Conservation (phyloP, 352 stramenopile genomes). For the Globisporangium okanoganense region DNA sequence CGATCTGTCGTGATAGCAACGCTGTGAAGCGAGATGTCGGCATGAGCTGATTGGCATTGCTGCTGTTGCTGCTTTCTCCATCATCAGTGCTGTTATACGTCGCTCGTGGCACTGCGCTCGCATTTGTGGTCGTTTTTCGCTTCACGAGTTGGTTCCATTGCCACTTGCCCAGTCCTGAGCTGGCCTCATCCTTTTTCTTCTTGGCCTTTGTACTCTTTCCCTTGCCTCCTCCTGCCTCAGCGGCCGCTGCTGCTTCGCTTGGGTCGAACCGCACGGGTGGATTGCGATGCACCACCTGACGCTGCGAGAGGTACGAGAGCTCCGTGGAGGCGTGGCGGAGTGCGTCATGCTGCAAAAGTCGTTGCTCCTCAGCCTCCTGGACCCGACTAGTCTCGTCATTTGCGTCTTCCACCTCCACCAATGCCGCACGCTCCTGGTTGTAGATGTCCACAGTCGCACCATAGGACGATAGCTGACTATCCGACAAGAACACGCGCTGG, state of each 20-base stretch:
- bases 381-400: slow-evolving; percentile 16
- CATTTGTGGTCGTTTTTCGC: slow-evolving; percentile 20
- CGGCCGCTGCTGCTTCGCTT: slow-evolving; percentile 6
- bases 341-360: slow-evolving; percentile 41
- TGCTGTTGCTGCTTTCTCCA: background rate
- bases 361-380: slow-evolving; percentile 26
- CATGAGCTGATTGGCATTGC: background rate
- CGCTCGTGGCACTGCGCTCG: background rate
- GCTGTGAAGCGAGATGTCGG: slow-evolving; percentile 24
- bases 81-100: background rate
- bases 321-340: slow-evolving; percentile 62
- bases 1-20: slow-evolving; percentile 25
- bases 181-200: slow-evolving; percentile 30
- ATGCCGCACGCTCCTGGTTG: slow-evolving; percentile 32
- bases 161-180: slow-evolving; percentile 48
- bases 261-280: slow-evolving; percentile 37
- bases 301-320: slow-evolving; percentile 71
- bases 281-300: slow-evolving; percentile 74
- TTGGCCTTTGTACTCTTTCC: slow-evolving; percentile 30
- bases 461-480: slow-evolving; percentile 19
- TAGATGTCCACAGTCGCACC: slow-evolving; percentile 42
- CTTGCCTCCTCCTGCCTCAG: background rate
- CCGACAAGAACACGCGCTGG: slow-evolving; percentile 44
- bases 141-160: slow-evolving; percentile 60
- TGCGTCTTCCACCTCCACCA: slow-evolving; percentile 26